phyloP scores from a whole-genome alignment of 1,284 basidiomycete species.

The Amylostereum chailletii region DNA sequence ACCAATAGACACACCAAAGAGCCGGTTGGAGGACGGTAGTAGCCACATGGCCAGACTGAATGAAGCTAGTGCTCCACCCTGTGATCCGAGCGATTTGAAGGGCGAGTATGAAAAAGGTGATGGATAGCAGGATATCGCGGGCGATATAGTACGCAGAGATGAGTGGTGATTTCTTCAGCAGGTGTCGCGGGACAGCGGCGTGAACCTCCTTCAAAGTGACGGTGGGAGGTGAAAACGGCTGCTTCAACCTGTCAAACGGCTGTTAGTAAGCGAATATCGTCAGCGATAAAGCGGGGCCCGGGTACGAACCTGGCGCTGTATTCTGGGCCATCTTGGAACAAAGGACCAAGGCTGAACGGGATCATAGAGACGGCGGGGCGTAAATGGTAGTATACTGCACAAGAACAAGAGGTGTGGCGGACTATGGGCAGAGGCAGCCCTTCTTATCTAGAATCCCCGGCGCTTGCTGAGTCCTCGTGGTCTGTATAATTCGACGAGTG shows the following conservation, averaged over 20 bases:
- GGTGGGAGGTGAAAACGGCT: conserved; percentile 33
- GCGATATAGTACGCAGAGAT: conserved; percentile 26
- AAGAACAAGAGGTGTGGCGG: too few relatives aligned
- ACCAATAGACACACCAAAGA: conserved; percentile 38
- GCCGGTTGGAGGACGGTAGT: conserved; percentile 14
- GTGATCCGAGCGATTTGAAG: conserved; percentile 26
- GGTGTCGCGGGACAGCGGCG: conserved; percentile 35
- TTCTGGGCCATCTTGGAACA: conserved; percentile 23
- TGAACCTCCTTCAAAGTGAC: conserved; percentile 36
- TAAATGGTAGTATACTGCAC: too few relatives aligned
- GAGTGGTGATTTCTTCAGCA: conserved; percentile 40
- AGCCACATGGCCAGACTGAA: conserved; percentile 15
- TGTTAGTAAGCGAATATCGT: not conserved
- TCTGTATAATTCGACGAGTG: too few relatives aligned
- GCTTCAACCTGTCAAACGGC: conserved; percentile 15
- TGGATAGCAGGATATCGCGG: conserved; percentile 33
- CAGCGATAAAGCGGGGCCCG: not conserved
- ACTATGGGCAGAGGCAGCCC: too few relatives aligned
- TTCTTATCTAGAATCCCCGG: too few relatives aligned
- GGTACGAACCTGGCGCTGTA: conserved; percentile 20
- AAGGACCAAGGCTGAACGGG: too few relatives aligned
- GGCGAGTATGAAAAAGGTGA: conserved; percentile 29
- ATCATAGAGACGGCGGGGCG: too few relatives aligned
- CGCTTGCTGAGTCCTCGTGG: too few relatives aligned
- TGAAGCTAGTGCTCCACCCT: conserved; percentile 14